Percentiles rank a stretch among this genome's conserved stretches.
Conservation (phyloP, 1,284 basidiomycete species). For the Laetiporus sulphureus region DNA sequence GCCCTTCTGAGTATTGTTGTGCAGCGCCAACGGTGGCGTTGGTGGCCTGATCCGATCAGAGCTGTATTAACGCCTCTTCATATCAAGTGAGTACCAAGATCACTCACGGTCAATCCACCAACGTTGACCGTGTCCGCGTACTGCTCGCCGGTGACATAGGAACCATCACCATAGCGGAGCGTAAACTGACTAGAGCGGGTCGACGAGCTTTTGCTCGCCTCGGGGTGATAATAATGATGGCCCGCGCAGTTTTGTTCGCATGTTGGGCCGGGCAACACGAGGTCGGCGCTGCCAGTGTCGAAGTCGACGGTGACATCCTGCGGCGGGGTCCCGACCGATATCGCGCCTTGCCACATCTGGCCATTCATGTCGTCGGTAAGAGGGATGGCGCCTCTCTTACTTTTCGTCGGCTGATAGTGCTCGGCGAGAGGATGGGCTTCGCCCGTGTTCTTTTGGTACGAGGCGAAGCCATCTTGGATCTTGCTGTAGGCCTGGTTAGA, state of each 20-base stretch:
- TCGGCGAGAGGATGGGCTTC: conserved; percentile 13
- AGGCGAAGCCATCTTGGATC: conserved; percentile 11
- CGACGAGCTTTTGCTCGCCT: conserved; percentile 25
- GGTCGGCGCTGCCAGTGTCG: conserved; percentile 24
- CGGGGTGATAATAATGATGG: conserved; percentile 28
- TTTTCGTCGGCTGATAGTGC: background rate
- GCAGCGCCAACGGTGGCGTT: conserved; percentile 19
- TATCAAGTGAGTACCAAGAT: conserved; percentile 25
- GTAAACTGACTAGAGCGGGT: conserved; percentile 22
- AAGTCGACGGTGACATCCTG: conserved; percentile 10
- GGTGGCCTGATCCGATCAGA: conserved; percentile 11
- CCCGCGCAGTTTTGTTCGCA: conserved; percentile 27
- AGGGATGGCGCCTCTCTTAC: conserved; percentile 12
- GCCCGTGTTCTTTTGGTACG: conserved; percentile 18
- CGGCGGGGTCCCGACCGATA: conserved; percentile 26
- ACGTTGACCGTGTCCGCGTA: conserved; percentile 30
- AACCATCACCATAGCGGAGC: conserved; percentile 29
- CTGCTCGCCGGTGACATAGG: conserved; percentile 25
- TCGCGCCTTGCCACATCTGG: conserved; percentile 22
- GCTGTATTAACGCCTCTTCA: conserved; percentile 10
- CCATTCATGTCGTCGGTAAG: conserved; percentile 13
- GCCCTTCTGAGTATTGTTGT: conserved; percentile 17
- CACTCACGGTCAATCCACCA: conserved; percentile 28
- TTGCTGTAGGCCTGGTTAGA: conserved; percentile 9
- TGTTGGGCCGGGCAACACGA: conserved; percentile 22